Conservation (phyloP, 2,329 filamentous ascomycete genomes). For the Exophiala spinifera region DNA sequence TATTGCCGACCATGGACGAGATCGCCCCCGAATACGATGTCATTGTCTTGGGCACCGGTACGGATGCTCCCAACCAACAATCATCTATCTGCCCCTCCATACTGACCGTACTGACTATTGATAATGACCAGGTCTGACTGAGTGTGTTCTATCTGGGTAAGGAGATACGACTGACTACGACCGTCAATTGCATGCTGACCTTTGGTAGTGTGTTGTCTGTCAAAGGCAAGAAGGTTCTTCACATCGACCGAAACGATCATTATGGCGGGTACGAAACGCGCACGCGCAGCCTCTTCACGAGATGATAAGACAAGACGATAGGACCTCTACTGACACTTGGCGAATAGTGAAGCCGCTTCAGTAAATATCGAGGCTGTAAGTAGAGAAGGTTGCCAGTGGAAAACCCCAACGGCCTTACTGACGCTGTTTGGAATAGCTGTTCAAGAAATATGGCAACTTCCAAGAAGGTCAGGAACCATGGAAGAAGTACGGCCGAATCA, state of each 20-base stretch:
- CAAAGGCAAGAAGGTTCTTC: slow-evolving; percentile 97
- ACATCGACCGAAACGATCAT: slow-evolving; percentile 98
- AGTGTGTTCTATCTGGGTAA: slow-evolving; percentile 98
- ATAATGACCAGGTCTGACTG: slow-evolving; percentile 71
- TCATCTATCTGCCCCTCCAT: slow-evolving; percentile 29
- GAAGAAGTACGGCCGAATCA: slow-evolving; percentile 94
- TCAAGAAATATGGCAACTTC: slow-evolving; percentile 93
- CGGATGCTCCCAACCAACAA: slow-evolving; percentile 35
- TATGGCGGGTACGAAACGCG: slow-evolving; percentile 92
- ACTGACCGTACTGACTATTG: slow-evolving; percentile 34
- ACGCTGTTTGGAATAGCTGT: slow-evolving; percentile 62
- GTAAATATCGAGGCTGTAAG: slow-evolving; percentile 91
- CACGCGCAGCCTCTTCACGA: slow-evolving; percentile 24
- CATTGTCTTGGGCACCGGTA: slow-evolving; percentile 96
- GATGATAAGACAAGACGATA: slow-evolving; percentile 1
- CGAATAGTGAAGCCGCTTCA: slow-evolving; percentile 79
- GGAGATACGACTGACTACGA: slow-evolving; percentile 23
- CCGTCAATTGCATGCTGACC: slow-evolving; percentile 4
- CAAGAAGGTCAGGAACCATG: slow-evolving; percentile 79
- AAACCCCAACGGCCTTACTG: slow-evolving; percentile 2
- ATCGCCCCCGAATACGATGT: slow-evolving; percentile 98
- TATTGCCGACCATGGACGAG: slow-evolving; percentile 74
- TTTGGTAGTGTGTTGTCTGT: slow-evolving; percentile 81
- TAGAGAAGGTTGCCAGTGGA: slow-evolving; percentile 15
- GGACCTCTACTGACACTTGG: slow-evolving; percentile 19